Evolutionary conservation across 257 asterid genomes (phyloP).

Genomic region (Sherardia arvensis): DNA sequence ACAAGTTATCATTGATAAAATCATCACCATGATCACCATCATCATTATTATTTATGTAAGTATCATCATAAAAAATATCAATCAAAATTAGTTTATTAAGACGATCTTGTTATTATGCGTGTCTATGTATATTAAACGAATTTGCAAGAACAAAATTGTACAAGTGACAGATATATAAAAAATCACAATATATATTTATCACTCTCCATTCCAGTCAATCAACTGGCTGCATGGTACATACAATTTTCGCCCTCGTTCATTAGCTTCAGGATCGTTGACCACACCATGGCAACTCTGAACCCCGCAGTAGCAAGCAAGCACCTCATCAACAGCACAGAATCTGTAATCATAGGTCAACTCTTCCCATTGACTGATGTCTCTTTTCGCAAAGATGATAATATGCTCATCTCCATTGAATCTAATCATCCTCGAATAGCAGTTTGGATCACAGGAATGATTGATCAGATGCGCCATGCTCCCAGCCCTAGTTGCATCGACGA

Average conservation of each 20-base stretch:
- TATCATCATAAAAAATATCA: no score
- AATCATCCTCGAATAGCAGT: conserved; percentile 82
- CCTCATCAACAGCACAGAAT: conserved; percentile 67
- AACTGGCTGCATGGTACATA: conserved; percentile 56
- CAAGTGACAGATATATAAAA: no score
- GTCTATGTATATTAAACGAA: no score
- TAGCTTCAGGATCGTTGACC: conserved; percentile 82
- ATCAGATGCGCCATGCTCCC: conserved; percentile 97
- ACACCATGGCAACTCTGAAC: conserved; percentile 81
- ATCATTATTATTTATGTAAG: no score
- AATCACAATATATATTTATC: conserved; percentile 11
- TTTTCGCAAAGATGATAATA: conserved; percentile 90
- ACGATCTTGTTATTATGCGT: no score
- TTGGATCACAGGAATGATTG: conserved; percentile 96
- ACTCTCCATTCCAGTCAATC: conserved; percentile 71
- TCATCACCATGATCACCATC: no score
- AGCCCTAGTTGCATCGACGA: conserved; percentile 91
- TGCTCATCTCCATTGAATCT: conserved; percentile 54
- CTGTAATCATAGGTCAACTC: conserved; percentile 96
- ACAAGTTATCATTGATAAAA: no score
- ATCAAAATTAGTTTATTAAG: no score
- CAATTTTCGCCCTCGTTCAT: conserved; percentile 52
- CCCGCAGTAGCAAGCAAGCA: conserved; percentile 82
- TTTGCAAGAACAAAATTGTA: no score
- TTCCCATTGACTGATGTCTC: conserved; percentile 78